phyloP scores from a whole-genome alignment of 139 green algal species.

The Mesostigma viride region DNA sequence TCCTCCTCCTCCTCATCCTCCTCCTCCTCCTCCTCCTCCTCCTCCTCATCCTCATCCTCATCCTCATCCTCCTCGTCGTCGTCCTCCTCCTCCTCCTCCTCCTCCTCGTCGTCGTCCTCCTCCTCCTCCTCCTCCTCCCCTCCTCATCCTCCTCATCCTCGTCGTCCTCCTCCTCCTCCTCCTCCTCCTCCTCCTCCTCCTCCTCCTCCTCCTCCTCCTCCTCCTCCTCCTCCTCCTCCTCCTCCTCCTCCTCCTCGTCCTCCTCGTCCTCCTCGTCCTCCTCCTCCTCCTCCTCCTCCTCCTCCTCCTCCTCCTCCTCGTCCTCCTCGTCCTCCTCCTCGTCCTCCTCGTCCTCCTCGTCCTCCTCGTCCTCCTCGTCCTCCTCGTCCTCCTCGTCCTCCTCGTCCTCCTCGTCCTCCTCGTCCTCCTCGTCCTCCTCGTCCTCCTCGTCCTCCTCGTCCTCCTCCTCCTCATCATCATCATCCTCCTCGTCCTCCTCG shows the following conservation, averaged over 20 bases:
- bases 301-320: background rate
- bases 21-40: too few species aligned
- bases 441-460: background rate
- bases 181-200: background rate
- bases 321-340: background rate
- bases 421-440: background rate
- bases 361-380: background rate
- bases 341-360: background rate
- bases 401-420: background rate
- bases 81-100: background rate
- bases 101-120: background rate
- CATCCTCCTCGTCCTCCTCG: background rate
- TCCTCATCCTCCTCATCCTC: too few species aligned
- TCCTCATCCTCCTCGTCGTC: too few species aligned
- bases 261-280: background rate
- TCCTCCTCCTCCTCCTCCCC: background rate
- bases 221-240: background rate
- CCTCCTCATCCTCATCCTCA: too few species aligned
- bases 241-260: background rate
- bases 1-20: too few species aligned
- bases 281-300: background rate
- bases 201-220: slow-evolving; percentile 1
- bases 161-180: background rate
- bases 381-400: background rate
- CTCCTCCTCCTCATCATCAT: too few species aligned